These are phyloP conservation scores for Colletotrichum sp. DNA, from an alignment of 2,329 filamentous ascomycete genomes.

Conservation along the genomic window DNA sequence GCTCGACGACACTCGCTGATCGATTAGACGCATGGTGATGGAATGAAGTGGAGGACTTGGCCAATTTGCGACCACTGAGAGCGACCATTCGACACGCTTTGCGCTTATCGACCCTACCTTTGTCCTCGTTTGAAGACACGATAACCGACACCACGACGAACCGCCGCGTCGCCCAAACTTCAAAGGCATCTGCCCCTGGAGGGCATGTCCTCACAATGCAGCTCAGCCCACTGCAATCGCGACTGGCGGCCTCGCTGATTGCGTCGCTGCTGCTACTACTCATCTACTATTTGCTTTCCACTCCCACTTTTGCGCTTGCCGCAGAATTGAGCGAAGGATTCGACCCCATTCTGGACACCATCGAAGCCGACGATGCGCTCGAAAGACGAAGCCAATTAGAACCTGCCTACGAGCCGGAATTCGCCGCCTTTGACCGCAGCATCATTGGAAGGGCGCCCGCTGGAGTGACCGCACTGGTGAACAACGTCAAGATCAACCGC, in stretches of 20 bases:
- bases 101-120: neutral
- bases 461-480: slow-evolving; percentile 55
- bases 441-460: slow-evolving; percentile 66
- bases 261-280: slow-evolving; percentile 64
- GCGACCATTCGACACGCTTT: neutral
- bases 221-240: slow-evolving; percentile 73
- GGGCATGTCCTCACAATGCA: slow-evolving; percentile 57
- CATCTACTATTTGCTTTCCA: slow-evolving; percentile 65
- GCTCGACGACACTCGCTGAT: neutral
- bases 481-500: slow-evolving; percentile 66
- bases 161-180: neutral
- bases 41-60: slow-evolving; percentile 3
- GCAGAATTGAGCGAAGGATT: slow-evolving; percentile 47
- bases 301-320: slow-evolving; percentile 66
- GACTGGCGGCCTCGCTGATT: slow-evolving; percentile 70
- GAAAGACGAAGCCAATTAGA: slow-evolving; percentile 22
- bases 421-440: slow-evolving; percentile 64
- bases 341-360: slow-evolving; percentile 26
- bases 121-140: neutral
- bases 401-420: slow-evolving; percentile 63
- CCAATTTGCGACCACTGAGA: neutral
- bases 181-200: slow-evolving; percentile 34
- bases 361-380: slow-evolving; percentile 17
- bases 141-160: neutral
- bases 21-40: neutral